Evolutionary conservation across 1,139 yeast genomes (phyloP).

Genomic region (Dujonia santamariae): DNA sequence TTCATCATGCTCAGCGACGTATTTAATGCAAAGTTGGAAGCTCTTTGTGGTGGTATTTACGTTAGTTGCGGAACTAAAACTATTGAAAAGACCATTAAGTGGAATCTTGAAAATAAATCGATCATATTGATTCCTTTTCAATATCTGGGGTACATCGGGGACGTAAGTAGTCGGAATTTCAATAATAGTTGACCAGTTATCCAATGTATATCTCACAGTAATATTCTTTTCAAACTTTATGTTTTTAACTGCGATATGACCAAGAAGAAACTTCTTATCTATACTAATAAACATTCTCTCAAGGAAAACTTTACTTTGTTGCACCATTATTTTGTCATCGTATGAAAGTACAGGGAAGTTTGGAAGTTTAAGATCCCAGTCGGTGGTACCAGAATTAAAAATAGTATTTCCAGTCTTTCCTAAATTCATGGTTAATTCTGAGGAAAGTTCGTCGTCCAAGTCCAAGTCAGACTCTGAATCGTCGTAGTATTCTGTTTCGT

Average conservation of each 20-base stretch:
- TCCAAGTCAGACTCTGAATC: constrained; percentile 19
- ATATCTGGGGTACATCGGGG: constrained; percentile 55
- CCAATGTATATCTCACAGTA: constrained; percentile 62
- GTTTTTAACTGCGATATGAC: constrained; percentile 73
- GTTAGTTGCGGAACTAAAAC: constrained; percentile 17
- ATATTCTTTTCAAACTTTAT: constrained; percentile 62
- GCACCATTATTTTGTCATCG: constrained; percentile 30
- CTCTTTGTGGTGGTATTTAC: constrained; percentile 13
- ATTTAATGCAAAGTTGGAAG: constrained; percentile 57
- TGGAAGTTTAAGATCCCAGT: constrained; percentile 51
- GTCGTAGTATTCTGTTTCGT: constrained; percentile 24
- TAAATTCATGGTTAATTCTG: constrained; percentile 5
- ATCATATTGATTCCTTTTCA: constrained; percentile 52
- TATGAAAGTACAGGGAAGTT: constrained; percentile 45
- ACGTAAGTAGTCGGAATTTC: constrained; percentile 66
- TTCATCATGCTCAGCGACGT: constrained; percentile 46
- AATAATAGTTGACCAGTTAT: constrained; percentile 69
- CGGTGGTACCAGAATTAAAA: constrained; percentile 9
- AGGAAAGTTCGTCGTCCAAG: constrained; percentile 9
- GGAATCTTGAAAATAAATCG: constrained; percentile 56
- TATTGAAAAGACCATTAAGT: constrained; percentile 35
- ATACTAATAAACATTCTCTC: constrained; percentile 62
- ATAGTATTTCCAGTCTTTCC: constrained; percentile 8
- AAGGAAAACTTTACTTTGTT: constrained; percentile 50
- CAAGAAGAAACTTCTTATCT: constrained; percentile 57